Percentiles rank a stretch among this genome's conserved stretches.
Conservation (phyloP, 2,329 filamentous ascomycete species). For the Capronia americana region DNA sequence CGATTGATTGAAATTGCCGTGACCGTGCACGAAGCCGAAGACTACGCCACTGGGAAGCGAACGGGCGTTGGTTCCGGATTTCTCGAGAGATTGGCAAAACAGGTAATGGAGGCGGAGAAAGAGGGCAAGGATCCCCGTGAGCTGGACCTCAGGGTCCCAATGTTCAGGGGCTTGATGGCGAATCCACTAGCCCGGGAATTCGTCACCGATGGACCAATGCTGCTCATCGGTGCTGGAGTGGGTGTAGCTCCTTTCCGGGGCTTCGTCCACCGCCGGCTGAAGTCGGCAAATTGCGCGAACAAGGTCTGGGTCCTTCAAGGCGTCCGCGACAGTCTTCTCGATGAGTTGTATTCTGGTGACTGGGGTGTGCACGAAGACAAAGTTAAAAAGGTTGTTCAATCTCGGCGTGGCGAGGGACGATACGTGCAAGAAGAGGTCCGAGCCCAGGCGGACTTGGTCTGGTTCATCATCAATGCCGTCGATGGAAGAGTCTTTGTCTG, state of each 20-base stretch:
- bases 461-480: slow-evolving; percentile 96
- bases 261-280: slow-evolving; percentile 91
- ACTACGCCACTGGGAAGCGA: slow-evolving; percentile 75
- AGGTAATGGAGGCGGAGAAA: slow-evolving; percentile 71
- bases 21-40: slow-evolving; percentile 83
- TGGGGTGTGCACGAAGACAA: slow-evolving; percentile 92
- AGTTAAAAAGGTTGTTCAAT: slow-evolving; percentile 82
- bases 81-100: slow-evolving; percentile 81
- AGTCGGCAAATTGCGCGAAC: slow-evolving; percentile 94
- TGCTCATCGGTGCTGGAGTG: slow-evolving; percentile 94
- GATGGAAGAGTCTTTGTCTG: slow-evolving; percentile 97
- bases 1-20: slow-evolving; percentile 96
- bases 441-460: slow-evolving; percentile 92
- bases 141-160: slow-evolving; percentile 78
- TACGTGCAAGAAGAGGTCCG: slow-evolving; percentile 97
- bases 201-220: slow-evolving; percentile 92
- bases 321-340: slow-evolving; percentile 88
- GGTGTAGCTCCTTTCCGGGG: slow-evolving; percentile 97
- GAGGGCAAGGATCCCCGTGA: slow-evolving; percentile 59
- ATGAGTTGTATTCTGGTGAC: slow-evolving; percentile 95
- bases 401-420: slow-evolving; percentile 75
- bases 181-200: slow-evolving; percentile 94
- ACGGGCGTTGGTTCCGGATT: slow-evolving; percentile 92
- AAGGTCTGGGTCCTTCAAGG: slow-evolving; percentile 98
- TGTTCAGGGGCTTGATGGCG: slow-evolving; percentile 98